Conservation (phyloP, 164 flowering plant genomes). For the Tinospora cordifolia region DNA sequence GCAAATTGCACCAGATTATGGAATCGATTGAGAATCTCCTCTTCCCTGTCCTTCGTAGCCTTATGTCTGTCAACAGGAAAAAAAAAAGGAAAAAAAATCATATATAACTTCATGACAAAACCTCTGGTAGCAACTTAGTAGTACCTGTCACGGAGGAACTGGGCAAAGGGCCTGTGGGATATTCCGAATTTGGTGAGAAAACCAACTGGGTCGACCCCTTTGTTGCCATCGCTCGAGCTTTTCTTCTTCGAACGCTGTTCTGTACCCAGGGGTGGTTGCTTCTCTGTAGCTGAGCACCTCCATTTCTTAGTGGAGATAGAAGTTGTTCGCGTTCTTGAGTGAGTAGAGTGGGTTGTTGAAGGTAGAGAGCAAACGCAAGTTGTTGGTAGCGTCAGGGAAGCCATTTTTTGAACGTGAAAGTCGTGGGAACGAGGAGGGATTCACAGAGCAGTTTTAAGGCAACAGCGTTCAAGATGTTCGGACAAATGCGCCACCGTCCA, state of each 20-base stretch:
- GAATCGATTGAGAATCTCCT: constrained; percentile 42
- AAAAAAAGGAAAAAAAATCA: not conserved
- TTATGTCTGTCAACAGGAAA: constrained; percentile 46
- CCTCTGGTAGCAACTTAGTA: too few species aligned
- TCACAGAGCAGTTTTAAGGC: not conserved
- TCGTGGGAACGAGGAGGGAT: not conserved
- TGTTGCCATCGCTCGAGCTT: constrained; percentile 22
- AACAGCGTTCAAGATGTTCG: not conserved
- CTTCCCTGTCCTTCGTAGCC: constrained; percentile 62
- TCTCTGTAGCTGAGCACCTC: constrained; percentile 43
- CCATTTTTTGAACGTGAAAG: constrained; percentile 11
- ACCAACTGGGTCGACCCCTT: constrained; percentile 70
- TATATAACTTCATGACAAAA: too few species aligned
- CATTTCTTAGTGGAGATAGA: constrained; percentile 26
- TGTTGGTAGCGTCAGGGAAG: constrained; percentile 11
- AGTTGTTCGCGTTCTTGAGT: constrained; percentile 7
- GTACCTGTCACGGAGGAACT: constrained; percentile 84
- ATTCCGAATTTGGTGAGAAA: constrained; percentile 61
- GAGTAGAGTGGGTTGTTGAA: constrained; percentile 6
- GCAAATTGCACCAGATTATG: constrained; percentile 48
- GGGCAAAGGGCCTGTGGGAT: constrained; percentile 62
- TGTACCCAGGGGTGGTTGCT: constrained; percentile 20
- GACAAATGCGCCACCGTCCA: too few species aligned
- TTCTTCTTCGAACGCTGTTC: constrained; percentile 17
- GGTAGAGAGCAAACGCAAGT: constrained; percentile 9